Conservation (phyloP, 371 early-diverging fungal species). For the Capillidium heterosporum region DNA sequence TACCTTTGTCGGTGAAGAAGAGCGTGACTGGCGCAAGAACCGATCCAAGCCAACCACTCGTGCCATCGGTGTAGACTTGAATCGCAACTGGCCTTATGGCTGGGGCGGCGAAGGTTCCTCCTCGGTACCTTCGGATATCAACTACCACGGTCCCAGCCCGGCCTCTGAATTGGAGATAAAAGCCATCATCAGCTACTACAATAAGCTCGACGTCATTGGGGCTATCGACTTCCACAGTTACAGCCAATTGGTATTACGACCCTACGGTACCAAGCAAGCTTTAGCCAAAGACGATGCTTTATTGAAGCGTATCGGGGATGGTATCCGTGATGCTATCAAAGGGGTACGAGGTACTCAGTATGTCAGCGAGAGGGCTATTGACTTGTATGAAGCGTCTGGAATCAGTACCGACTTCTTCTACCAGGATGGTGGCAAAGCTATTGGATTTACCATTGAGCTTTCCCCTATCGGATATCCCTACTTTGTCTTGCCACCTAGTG, state of each 20-base stretch:
- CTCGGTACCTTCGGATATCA: slow-evolving; percentile 21
- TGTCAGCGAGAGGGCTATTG: neutral
- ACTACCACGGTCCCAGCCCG: slow-evolving; percentile 28
- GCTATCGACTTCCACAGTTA: slow-evolving; percentile 36
- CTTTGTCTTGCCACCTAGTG: slow-evolving; percentile 1
- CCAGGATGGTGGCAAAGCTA: neutral
- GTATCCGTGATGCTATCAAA: slow-evolving; percentile 10
- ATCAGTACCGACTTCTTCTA: neutral
- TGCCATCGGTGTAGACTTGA: slow-evolving; percentile 7
- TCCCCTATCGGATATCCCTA: neutral
- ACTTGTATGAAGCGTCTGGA: neutral
- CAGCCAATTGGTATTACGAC: slow-evolving; percentile 21
- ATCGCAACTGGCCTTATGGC: slow-evolving; percentile 25
- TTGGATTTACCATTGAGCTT: neutral
- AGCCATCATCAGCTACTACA: slow-evolving; percentile 23
- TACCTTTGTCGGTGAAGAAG: slow-evolving; percentile 13
- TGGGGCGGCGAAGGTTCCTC: slow-evolving; percentile 31
- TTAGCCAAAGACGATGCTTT: slow-evolving; percentile 10
- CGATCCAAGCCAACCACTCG: no score
- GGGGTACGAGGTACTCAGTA: slow-evolving; percentile 6
- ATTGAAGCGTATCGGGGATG: slow-evolving; percentile 8
- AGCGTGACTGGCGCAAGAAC: slow-evolving; percentile 30
- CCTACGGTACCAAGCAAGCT: slow-evolving; percentile 18
- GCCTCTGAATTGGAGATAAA: slow-evolving; percentile 32
- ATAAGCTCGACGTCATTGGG: slow-evolving; percentile 19